These are phyloP conservation scores for Boletus calvinii DNA, from an alignment of 1,284 basidiomycete genomes.

Conservation along the genomic window DNA sequence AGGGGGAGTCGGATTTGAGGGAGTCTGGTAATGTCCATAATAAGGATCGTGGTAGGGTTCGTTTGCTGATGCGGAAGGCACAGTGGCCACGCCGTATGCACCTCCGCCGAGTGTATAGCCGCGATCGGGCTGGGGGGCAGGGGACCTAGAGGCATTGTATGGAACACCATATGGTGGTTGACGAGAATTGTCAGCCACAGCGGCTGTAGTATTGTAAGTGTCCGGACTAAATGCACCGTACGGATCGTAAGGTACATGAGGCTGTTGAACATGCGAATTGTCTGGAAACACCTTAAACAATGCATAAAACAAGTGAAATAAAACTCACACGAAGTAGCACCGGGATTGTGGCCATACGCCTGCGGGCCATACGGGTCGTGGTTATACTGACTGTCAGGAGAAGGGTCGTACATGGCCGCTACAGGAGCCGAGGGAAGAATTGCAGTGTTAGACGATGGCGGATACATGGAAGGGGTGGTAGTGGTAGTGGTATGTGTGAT, in stretches of 20 bases:
- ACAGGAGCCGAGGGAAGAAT: conserved; percentile 24
- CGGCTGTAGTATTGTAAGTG: conserved; percentile 40
- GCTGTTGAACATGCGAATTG: conserved; percentile 51
- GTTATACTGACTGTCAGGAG: conserved; percentile 27
- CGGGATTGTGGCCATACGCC: conserved; percentile 54
- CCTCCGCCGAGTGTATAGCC: conserved; percentile 58
- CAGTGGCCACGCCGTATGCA: conserved; percentile 51
- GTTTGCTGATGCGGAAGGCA: conserved; percentile 4
- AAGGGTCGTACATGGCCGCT: conserved; percentile 25
- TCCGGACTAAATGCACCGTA: conserved; percentile 46
- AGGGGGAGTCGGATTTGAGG: conserved; percentile 25
- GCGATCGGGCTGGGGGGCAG: conserved; percentile 42
- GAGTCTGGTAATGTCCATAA: conserved; percentile 27
- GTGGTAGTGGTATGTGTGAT: conserved; percentile 43
- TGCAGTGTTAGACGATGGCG: conserved; percentile 26
- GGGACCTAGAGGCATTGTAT: conserved; percentile 33
- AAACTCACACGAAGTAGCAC: conserved; percentile 55
- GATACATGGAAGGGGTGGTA: conserved; percentile 45
- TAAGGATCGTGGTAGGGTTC: conserved; percentile 29
- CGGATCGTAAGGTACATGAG: conserved; percentile 50
- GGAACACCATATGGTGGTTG: conserved; percentile 33
- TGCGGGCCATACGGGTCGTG: conserved; percentile 37
- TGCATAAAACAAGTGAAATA: neutral
- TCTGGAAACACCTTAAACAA: conserved; percentile 39
- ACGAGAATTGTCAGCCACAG: conserved; percentile 27